phyloP scores from a whole-genome alignment of 73 alveolate genomes.

The Paramecium tetraurelia region DNA sequence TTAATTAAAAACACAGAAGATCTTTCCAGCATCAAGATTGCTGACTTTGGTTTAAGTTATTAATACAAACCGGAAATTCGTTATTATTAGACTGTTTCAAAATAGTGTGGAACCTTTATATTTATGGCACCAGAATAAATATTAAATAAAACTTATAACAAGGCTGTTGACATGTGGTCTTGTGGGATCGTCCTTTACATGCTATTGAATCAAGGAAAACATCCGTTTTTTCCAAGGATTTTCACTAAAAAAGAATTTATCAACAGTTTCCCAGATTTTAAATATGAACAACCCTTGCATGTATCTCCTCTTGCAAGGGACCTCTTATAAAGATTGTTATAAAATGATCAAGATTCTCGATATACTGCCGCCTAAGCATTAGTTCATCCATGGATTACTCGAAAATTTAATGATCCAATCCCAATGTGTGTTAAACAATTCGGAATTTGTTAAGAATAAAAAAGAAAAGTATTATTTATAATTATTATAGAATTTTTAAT shows the following conservation, averaged over 20 bases:
- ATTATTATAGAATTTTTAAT: not conserved
- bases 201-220: slow-evolving; percentile 52
- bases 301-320: slow-evolving; percentile 21
- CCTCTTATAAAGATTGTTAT: slow-evolving; percentile 37
- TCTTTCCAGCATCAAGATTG: slow-evolving; percentile 29
- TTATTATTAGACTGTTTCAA: slow-evolving; percentile 13
- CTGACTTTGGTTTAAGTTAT: slow-evolving; percentile 58
- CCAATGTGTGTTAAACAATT: slow-evolving; percentile 45
- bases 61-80: not conserved
- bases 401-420: slow-evolving; percentile 43
- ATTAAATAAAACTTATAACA: slow-evolving; percentile 28
- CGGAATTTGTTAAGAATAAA: not conserved
- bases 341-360: slow-evolving; percentile 10
- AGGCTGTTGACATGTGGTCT: slow-evolving; percentile 55
- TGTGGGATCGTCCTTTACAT: slow-evolving; percentile 51
- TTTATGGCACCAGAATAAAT: slow-evolving; percentile 61
- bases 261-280: not conserved
- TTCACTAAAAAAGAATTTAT: not conserved
- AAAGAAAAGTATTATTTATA: not conserved
- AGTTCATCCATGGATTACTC: slow-evolving; percentile 58
- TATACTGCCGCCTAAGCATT: slow-evolving; percentile 36
- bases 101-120: slow-evolving; percentile 56
- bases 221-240: slow-evolving; percentile 46
- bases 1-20: slow-evolving; percentile 13
- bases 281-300: not conserved